Conservation (phyloP, 116 monocot species). For the Thalassia testudinum region DNA sequence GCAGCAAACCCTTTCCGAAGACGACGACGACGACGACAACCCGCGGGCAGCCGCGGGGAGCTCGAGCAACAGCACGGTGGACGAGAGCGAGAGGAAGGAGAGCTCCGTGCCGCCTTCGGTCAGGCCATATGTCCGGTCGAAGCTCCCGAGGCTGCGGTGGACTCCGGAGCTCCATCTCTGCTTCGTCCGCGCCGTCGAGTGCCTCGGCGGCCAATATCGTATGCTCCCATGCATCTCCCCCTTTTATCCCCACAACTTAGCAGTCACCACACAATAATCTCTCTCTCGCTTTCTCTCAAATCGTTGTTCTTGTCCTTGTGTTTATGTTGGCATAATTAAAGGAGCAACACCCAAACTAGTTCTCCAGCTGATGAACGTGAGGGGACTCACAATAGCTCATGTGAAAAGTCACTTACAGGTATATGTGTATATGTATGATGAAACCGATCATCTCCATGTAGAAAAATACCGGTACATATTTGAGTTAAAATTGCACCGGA, state of each 20-base stretch:
- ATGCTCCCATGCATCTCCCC: conserved; percentile 2
- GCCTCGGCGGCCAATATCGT: conserved; percentile 65
- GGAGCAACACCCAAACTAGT: conserved; percentile 61
- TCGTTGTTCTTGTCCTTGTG: not conserved
- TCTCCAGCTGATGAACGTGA: conserved; percentile 60
- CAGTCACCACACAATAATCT: too few species aligned
- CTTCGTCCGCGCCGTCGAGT: conserved; percentile 41
- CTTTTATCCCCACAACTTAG: too few species aligned
- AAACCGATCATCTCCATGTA: not conserved
- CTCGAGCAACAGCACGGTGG: conserved; percentile 24
- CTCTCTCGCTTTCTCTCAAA: not conserved
- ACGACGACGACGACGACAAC: conserved; percentile 11
- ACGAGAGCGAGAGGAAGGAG: conserved; percentile 11
- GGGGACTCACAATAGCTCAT: conserved; percentile 47
- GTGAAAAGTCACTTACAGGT: conserved; percentile 71
- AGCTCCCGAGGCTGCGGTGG: conserved; percentile 55
- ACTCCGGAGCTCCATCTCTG: conserved; percentile 44
- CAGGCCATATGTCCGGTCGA: conserved; percentile 45
- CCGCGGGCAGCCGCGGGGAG: conserved; percentile 7
- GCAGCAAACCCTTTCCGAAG: conserved; percentile 2
- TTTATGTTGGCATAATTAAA: conserved; percentile 13
- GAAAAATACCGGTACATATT: not conserved
- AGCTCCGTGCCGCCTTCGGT: conserved; percentile 8
- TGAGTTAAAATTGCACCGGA: not conserved
- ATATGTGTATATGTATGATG: not conserved